Evolutionary conservation across 1,284 basidiomycete genomes (phyloP).

Genomic region (Austroboletus rostrupii): DNA sequence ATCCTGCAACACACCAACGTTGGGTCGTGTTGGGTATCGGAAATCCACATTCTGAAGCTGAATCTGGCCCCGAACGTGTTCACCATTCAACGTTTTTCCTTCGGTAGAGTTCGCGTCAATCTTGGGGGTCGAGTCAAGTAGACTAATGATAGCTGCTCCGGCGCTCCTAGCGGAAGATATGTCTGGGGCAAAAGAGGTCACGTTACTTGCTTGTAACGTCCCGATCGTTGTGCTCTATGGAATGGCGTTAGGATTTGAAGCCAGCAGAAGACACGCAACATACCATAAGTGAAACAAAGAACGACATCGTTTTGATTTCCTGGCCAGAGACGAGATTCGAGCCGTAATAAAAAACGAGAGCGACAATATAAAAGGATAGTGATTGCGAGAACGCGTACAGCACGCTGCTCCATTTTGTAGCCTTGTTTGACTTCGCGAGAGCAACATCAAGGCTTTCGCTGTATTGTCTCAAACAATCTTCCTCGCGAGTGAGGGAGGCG

Average conservation of each 20-base stretch:
- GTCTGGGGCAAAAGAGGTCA: slow-evolving; percentile 93
- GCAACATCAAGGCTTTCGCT: slow-evolving; percentile 71
- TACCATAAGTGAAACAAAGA: slow-evolving; percentile 85
- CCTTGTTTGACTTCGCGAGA: slow-evolving; percentile 66
- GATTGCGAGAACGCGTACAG: slow-evolving; percentile 82
- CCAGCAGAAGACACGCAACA: slow-evolving; percentile 21
- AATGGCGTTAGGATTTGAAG: slow-evolving; percentile 13
- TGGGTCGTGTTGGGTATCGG: slow-evolving; percentile 89
- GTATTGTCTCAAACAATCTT: slow-evolving; percentile 73
- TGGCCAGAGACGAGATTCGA: slow-evolving; percentile 58
- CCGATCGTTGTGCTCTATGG: slow-evolving; percentile 66
- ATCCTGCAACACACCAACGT: slow-evolving; percentile 80
- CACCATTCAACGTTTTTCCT: slow-evolving; percentile 53
- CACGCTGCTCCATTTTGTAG: slow-evolving; percentile 69
- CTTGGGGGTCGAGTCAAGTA: slow-evolving; percentile 78
- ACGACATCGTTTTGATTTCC: slow-evolving; percentile 63
- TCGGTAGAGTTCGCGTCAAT: slow-evolving; percentile 80
- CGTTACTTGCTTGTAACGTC: slow-evolving; percentile 78
- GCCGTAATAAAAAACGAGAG: slow-evolving; percentile 87
- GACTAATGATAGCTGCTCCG: slow-evolving; percentile 70
- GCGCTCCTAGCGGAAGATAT: slow-evolving; percentile 84
- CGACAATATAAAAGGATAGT: slow-evolving; percentile 78
- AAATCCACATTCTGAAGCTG: slow-evolving; percentile 86
- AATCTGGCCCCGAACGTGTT: slow-evolving; percentile 66
- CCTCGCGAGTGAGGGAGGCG: slow-evolving; percentile 84